Evolutionary conservation across 139 green algal genomes (phyloP).

Genomic region (Volvox reticuliferus): DNA sequence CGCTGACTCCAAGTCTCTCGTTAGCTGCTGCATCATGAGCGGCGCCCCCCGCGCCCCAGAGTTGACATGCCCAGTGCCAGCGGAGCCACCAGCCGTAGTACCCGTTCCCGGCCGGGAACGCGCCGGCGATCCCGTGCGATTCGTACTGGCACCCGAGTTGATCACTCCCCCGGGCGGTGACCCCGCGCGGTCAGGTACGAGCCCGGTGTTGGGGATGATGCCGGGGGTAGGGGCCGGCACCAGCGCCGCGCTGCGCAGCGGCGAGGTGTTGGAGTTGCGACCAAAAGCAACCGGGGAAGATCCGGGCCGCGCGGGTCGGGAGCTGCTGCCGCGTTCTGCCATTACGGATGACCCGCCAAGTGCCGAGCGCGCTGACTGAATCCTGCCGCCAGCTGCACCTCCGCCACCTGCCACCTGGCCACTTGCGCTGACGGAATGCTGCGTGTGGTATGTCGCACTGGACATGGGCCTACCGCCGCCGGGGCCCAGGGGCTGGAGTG

Average conservation of each 20-base stretch:
- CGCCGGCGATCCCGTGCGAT: background rate
- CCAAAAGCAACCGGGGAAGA: slow-evolving; percentile 37
- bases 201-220: background rate
- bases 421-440: background rate
- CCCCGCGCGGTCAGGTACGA: background rate
- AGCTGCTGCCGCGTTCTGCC: background rate
- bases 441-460: background rate
- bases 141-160: background rate
- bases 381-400: background rate
- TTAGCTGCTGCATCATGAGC: slow-evolving; percentile 59
- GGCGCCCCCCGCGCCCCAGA: slow-evolving; percentile 37
- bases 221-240: background rate
- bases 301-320: background rate
- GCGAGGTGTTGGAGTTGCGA: slow-evolving; percentile 29
- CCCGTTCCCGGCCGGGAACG: slow-evolving; percentile 8
- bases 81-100: background rate
- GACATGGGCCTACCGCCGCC: background rate
- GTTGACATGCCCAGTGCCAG: slow-evolving; percentile 56
- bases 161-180: background rate
- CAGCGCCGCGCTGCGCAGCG: slow-evolving; percentile 14
- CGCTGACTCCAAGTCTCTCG: slow-evolving; percentile 60
- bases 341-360: background rate
- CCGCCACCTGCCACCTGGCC: background rate
- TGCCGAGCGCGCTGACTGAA: slow-evolving; percentile 23
- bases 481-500: background rate